Conservation (phyloP, 208 protist species). For the Acanthamoeba castellanii region DNA sequence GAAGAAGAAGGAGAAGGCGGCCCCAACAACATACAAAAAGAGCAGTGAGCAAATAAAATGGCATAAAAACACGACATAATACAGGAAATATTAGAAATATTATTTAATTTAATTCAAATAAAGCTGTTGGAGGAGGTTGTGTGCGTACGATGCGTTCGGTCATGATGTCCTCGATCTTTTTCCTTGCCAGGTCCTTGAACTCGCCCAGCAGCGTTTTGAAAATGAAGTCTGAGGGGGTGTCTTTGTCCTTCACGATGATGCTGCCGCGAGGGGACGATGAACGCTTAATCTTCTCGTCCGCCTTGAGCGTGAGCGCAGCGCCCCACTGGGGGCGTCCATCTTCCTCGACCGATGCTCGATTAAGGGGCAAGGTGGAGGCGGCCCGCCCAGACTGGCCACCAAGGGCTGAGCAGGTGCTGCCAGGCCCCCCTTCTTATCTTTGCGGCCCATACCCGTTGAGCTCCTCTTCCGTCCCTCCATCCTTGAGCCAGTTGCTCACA, state of each 20-base stretch:
- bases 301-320: neutral
- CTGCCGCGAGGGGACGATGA: constrained; percentile 35
- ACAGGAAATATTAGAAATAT: neutral
- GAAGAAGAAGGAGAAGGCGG: neutral
- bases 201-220: constrained; percentile 62
- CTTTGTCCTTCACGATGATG: constrained; percentile 59
- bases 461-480: constrained; percentile 6
- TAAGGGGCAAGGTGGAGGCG: neutral
- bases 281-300: constrained; percentile 36
- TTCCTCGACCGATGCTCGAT: neutral
- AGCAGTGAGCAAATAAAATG: neutral
- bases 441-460: neutral
- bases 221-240: constrained; percentile 40
- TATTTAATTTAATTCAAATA: neutral
- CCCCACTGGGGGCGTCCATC: neutral
- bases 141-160: constrained; percentile 40
- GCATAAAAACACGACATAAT: neutral
- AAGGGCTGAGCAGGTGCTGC: neutral
- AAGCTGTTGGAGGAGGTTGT: neutral
- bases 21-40: neutral
- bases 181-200: constrained; percentile 49
- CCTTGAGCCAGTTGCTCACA: neutral
- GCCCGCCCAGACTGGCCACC: neutral
- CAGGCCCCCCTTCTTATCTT: neutral
- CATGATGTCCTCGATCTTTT: constrained; percentile 70